Base-by-base conservation (phyloP, 768 basidiomycete genomes). In the Lentinula sp. region DNA sequence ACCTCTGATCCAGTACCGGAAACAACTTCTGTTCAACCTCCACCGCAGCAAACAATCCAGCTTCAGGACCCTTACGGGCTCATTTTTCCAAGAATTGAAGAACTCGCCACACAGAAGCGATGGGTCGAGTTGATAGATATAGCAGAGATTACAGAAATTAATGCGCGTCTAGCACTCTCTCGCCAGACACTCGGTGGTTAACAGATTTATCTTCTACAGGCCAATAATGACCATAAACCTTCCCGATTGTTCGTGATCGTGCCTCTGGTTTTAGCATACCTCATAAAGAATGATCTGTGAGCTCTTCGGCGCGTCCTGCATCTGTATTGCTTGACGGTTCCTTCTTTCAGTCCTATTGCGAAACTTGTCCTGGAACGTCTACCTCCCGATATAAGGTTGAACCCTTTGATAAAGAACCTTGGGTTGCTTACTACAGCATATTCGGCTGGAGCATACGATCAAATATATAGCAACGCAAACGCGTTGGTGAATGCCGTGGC, bases 261-360 rank as follows among this genome's bases (percentile, higher is more conserved):
- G 3, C 87, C 88, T 13, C 72, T 90, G 36, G 82, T 88, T 20
- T 77, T 91, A 12, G 79, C 81, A 4, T 86, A 89, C 72, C 75
- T 90, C 46, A 85, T 86, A 46, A 60, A 79, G 43, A 84, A 90
- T 65, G 79, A 88, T 61, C 67, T 85, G 89, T 87, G 66, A 67
- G 86, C 72, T 16, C 35, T 37, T 20, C 48, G 10, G 18, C 39
- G 20, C 57, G 35, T 43, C 45, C 49, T 39, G 56, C 57, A 56
- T 58, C 6, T 56, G 18, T 32, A 20, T 23, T 41, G 53, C n/a
- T 55, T 42, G 48, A 18, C 54, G 18, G 23, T 15, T 12, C 32
- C 41, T 36, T 50, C 37, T 36, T 49, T 8, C 6, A 90, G 89
- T 18, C 74, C 85, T 45, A 79, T 83, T 54, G 88, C 88, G 42